Conservation (phyloP, 2,329 filamentous ascomycete species). For the Stenocarpella maydis region DNA sequence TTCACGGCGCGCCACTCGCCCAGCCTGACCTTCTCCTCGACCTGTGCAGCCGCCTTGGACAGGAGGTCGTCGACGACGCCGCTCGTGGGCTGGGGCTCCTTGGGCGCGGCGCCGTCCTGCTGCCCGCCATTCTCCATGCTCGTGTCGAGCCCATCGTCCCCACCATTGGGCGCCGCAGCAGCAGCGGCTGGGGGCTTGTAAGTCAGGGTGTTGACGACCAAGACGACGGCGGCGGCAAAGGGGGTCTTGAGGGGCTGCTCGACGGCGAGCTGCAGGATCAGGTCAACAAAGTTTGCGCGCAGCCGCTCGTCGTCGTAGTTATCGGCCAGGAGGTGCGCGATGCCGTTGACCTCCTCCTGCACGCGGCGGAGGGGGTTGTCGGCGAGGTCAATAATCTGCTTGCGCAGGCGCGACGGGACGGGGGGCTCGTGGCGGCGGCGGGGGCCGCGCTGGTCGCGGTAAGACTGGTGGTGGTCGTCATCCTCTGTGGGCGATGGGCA, state of each 20-base stretch:
- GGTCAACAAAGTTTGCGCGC: conserved; percentile 74
- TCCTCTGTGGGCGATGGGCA: conserved; percentile 54
- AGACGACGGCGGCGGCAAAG: conserved; percentile 84
- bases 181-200: conserved; percentile 44
- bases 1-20: conserved; percentile 94
- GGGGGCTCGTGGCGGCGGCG: conserved; percentile 77
- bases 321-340: conserved; percentile 80
- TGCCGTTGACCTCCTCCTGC: conserved; percentile 78
- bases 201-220: conserved; percentile 78
- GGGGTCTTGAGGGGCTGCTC: conserved; percentile 99
- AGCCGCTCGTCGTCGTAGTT: conserved; percentile 88
- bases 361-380: conserved; percentile 82
- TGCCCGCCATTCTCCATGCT: conserved; percentile 31
- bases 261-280: conserved; percentile 77
- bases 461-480: conserved; percentile 61
- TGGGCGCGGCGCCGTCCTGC: not conserved
- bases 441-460: conserved; percentile 75
- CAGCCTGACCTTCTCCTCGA: conserved; percentile 72
- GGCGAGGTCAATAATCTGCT: conserved; percentile 80
- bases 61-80: conserved; percentile 79
- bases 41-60: conserved; percentile 63
- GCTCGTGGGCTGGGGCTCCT: conserved; percentile 30
- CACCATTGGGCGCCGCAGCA: conserved; percentile 16
- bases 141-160: conserved; percentile 26
- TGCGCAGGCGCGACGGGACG: conserved; percentile 74